Evolutionary conservation across 495 filamentous ascomycete genomes (phyloP), one percentile per base, ranked within the genome.

Genomic region (Aeminium ludgeri): DNA sequence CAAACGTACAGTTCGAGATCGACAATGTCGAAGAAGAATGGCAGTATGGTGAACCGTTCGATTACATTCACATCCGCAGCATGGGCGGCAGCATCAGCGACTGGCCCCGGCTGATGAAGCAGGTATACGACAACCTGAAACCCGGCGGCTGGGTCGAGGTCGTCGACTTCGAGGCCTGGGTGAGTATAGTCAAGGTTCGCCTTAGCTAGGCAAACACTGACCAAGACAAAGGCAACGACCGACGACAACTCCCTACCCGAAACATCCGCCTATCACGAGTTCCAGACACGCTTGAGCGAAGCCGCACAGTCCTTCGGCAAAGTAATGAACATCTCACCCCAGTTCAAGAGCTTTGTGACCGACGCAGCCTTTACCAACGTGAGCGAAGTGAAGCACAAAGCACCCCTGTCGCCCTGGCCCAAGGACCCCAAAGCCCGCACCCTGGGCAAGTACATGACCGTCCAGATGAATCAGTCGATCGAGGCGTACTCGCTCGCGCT

Each of bases 91-190:
- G 47, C 30, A 55, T 59, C n/a, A 41, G 20, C 13, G 57, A 59
- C 40, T 61, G 58, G 58, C 30, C 30, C 2, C 34, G 16, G 13
- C 54, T 52, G 35, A 44, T 51, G 11, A 7, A 30, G 16, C 49
- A 55, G 32, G 49, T 45, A 4, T 52, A 19, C 20, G 40, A 42
- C 31, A 41, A 47, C 43, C 33, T 41, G 11, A 48, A 48, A 36
- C 56, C 56, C 20, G 56, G 56, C n/a, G 56, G 55, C 27, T 57
- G 46, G 49, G 39, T 59, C 27, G 55, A 59, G 40, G 33, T 51
- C 7, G 6, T 7, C 19, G 36, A 38, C 10, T 10, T 10, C 15
- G 6, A 38, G 18, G 19, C 6, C 41, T 12, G 5, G 34, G 19
- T 41, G 10, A 19, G 6, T 15, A 10, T 6, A 6, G 15, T 6